Evolutionary conservation across 345 rosid species (phyloP), one percentile per base, ranked within the genome.

Genomic region (Eucalyptus globulus): DNA sequence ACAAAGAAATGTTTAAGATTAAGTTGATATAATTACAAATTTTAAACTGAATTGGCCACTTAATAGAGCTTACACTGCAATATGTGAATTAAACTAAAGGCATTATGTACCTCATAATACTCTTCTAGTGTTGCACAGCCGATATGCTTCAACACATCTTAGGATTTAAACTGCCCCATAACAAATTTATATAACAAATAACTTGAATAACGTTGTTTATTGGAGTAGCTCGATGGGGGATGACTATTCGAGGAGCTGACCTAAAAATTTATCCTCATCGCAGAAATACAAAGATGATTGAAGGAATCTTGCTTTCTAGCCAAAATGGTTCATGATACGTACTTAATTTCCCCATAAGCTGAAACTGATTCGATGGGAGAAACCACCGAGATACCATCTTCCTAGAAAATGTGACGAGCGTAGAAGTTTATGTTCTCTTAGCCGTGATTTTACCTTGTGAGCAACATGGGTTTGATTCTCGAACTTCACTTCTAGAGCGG

Each of bases 1-100:
- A 56, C 3, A 24, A 24, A 56, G 2, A 7, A 10, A 24, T 22
- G 14, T 10, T 56, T 56, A 56, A 0, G 1, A 53, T 0, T 22
- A 1, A 22, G 2, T 10, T 56, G 62, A 21, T 24, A 56, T 1
- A 56, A 22, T 2, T 56, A 24, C 24, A 22, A 22, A 24, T 1
- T 10, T 56, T 24, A 56, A 56, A 56, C 6, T 0, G 27, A 56
- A 56, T 24, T 56, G 6, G 62, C 62, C 83, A 40, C 8, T 37
- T 72, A 11, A 37, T 31, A 11, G 1, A 69, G 43, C 21, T 69
- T 34, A 12, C 10, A 17, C 8, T 34, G 27, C 24, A 72, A 22
- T 37, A 19, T 11, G 13, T 37, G 45, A 72, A 10, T 19, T 34
- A 34, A 34, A 19, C 22, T 19, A 24, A 72, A 72, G 27, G 81